Evolutionary conservation across 345 rosid genomes (phyloP).

Genomic region (Rhizophora mangle): DNA sequence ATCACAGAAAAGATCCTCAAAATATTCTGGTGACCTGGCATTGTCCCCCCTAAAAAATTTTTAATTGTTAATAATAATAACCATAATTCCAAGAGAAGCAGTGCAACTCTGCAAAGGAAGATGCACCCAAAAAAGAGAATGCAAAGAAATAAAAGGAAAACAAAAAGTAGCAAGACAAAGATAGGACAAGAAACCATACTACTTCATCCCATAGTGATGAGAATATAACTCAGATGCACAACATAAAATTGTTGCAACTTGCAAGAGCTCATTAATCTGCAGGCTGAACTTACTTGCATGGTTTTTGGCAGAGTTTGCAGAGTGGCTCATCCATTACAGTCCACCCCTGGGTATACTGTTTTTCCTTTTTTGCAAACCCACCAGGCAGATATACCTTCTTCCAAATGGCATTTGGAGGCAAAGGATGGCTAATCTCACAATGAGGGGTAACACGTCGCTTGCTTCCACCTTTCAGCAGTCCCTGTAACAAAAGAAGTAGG

Average conservation of each 20-base stretch:
- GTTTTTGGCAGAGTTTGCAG: slow-evolving; percentile 88
- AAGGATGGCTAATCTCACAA: slow-evolving; percentile 59
- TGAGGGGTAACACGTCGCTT: slow-evolving; percentile 71
- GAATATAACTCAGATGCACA: background rate
- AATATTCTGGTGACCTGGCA: slow-evolving; percentile 78
- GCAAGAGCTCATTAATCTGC: slow-evolving; percentile 13
- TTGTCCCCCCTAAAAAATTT: slow-evolving; percentile 53
- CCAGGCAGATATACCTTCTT: slow-evolving; percentile 53
- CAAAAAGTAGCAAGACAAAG: background rate
- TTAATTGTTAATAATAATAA: slow-evolving; percentile 4
- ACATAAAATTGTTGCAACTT: background rate
- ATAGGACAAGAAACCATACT: background rate
- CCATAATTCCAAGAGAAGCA: background rate
- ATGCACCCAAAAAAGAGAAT: background rate
- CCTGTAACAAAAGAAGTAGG: slow-evolving; percentile 43
- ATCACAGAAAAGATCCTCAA: slow-evolving; percentile 92
- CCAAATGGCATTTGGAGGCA: slow-evolving; percentile 78
- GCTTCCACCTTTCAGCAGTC: slow-evolving; percentile 86
- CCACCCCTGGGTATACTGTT: slow-evolving; percentile 84
- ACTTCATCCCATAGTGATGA: background rate
- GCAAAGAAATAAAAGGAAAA: background rate
- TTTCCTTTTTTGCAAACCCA: slow-evolving; percentile 59
- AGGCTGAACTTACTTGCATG: slow-evolving; percentile 57
- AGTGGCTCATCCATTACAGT: slow-evolving; percentile 65
- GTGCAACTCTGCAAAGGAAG: background rate